Percentiles rank a stretch among this genome's conserved stretches.
Evolutionary conservation across 2,329 filamentous ascomycete genomes (phyloP).

Genomic region (Pseudofabraea citricarpa): DNA sequence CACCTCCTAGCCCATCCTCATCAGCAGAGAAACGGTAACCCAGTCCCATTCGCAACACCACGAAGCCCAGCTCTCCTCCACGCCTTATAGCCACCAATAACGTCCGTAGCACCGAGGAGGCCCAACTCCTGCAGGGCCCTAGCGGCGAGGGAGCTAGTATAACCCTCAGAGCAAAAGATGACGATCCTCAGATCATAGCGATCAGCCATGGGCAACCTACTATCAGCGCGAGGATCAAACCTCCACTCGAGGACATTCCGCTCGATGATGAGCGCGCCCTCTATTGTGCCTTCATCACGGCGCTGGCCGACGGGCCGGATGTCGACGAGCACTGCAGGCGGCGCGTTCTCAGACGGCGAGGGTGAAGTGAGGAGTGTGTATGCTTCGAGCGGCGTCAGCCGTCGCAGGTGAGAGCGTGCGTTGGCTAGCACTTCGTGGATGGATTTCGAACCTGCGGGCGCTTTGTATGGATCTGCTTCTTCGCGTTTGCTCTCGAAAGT

Average conservation of each 20-base stretch:
- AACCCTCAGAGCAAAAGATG: constrained; percentile 6
- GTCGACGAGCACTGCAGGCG: background rate
- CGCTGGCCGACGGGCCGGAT: constrained; percentile 1
- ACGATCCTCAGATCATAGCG: constrained; percentile 5
- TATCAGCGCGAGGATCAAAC: constrained; percentile 4
- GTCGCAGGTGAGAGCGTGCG: background rate
- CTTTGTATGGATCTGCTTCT: background rate
- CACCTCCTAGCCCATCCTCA: too few species aligned
- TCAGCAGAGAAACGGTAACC: too few species aligned
- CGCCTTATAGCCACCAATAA: background rate
- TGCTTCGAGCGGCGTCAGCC: background rate
- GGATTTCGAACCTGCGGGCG: background rate
- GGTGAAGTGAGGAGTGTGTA: background rate
- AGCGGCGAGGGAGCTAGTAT: constrained; percentile 8
- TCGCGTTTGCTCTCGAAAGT: too few species aligned
- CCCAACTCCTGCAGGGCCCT: constrained; percentile 4
- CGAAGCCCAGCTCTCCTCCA: background rate
- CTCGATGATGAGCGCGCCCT: constrained; percentile 5
- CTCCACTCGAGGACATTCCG: constrained; percentile 8
- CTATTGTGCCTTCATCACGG: constrained; percentile 2
- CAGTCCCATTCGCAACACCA: too few species aligned
- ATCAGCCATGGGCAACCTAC: constrained; percentile 1
- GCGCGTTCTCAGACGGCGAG: background rate
- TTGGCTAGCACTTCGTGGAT: background rate
- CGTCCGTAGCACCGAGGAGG: background rate